Conservation (phyloP, 1,139 yeast genomes). For the Kluyveromyces marxianus region DNA sequence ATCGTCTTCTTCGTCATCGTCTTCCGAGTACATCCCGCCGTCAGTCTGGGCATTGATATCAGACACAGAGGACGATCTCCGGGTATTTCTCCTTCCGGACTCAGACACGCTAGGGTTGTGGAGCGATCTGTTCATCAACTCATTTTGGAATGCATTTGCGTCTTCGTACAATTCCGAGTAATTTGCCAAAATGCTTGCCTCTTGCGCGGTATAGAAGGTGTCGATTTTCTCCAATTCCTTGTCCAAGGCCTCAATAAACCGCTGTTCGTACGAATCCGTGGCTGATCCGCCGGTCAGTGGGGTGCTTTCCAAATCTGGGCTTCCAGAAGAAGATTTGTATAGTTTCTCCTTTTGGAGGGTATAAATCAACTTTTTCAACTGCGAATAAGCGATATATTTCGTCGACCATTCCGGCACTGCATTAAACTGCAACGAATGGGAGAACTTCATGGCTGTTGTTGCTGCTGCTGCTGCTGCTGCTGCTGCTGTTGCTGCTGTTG, state of each 20-base stretch:
- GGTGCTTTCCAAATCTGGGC: constrained; percentile 12
- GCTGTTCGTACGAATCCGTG: constrained; percentile 15
- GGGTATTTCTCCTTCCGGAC: background rate
- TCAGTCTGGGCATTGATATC: constrained; percentile 3
- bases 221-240: constrained; percentile 55
- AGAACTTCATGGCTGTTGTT: constrained; percentile 50
- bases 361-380: constrained; percentile 58
- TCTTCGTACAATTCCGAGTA: constrained; percentile 46
- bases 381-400: constrained; percentile 65
- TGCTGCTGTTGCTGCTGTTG: no score
- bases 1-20: constrained; percentile 3
- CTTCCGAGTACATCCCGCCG: constrained; percentile 4
- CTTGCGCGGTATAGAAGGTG: constrained; percentile 50
- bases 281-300: constrained; percentile 13
- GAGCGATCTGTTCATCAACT: constrained; percentile 5
- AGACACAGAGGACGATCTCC: constrained; percentile 4
- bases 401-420: constrained; percentile 79
- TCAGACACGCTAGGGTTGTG: constrained; percentile 1
- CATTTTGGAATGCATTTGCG: constrained; percentile 27
- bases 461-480: no score
- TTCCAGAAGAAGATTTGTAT: constrained; percentile 10
- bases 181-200: constrained; percentile 40
- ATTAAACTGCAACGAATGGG: constrained; percentile 67
- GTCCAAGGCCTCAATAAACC: constrained; percentile 45
- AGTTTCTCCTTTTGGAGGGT: constrained; percentile 56